These are phyloP conservation scores for Raphanus raphanistrum DNA, from an alignment of 345 rosid genomes.

Conservation along the genomic window DNA sequence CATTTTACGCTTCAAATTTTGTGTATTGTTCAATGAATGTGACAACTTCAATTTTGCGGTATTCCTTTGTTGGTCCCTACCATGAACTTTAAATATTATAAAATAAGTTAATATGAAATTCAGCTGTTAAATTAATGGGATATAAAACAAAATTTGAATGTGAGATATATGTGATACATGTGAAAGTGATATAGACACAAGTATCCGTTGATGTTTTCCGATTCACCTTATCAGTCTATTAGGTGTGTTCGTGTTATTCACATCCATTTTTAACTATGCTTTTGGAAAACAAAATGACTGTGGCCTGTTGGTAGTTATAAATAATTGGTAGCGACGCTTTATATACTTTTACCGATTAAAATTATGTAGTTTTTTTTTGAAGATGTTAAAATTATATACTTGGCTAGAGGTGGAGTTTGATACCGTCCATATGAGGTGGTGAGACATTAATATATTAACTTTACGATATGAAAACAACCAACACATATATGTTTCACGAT, in stretches of 20 bases:
- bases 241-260: not conserved
- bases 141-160: not conserved
- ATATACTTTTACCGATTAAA: not conserved
- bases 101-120: not conserved
- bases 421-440: slow-evolving; percentile 33
- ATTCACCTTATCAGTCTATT: not conserved
- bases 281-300: not conserved
- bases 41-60: slow-evolving; percentile 7
- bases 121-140: not conserved
- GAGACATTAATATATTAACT: slow-evolving; percentile 6
- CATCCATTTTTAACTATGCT: not conserved
- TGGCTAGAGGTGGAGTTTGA: slow-evolving; percentile 34
- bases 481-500: not conserved
- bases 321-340: slow-evolving; percentile 21
- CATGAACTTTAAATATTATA: not conserved
- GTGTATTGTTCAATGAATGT: slow-evolving; percentile 29
- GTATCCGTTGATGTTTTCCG: not conserved
- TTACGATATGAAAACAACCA: slow-evolving; percentile 30
- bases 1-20: slow-evolving; percentile 8
- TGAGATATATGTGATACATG: not conserved
- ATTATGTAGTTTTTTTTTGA: too few species aligned
- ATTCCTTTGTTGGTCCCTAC: slow-evolving; percentile 21
- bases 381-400: not conserved
- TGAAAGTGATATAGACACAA: not conserved
- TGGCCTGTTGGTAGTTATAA: slow-evolving; percentile 6